phyloP scores from a whole-genome alignment of 208 protist genomes.

The Leishmania tropica region DNA sequence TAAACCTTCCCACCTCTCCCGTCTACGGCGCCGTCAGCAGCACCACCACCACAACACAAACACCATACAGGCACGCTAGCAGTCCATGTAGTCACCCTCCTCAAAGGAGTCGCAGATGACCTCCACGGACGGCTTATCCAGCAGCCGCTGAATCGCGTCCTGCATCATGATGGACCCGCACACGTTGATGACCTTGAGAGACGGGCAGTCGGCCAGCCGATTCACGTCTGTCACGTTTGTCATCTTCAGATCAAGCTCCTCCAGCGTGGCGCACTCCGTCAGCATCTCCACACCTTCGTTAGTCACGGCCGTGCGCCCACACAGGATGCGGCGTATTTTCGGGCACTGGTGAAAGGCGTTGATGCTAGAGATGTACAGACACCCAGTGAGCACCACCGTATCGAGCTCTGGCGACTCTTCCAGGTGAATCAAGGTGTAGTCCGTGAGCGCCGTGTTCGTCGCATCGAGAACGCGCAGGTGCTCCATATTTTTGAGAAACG shows the following conservation, averaged over 20 bases:
- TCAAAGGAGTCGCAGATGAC: conserved; percentile 79
- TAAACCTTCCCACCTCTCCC: not conserved
- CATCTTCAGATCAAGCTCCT: conserved; percentile 80
- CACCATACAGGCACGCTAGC: conserved; percentile 3
- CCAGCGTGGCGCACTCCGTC: conserved; percentile 54
- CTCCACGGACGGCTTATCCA: conserved; percentile 49
- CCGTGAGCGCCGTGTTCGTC: conserved; percentile 49
- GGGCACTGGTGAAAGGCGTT: conserved; percentile 82
- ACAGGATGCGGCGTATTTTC: conserved; percentile 73
- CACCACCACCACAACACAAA: not conserved
- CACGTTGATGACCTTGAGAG: conserved; percentile 73
- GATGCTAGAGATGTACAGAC: conserved; percentile 71
- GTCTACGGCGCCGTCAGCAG: not conserved
- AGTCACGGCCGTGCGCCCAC: conserved; percentile 62
- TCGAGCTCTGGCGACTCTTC: conserved; percentile 64
- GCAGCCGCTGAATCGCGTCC: conserved; percentile 53
- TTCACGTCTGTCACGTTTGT: conserved; percentile 69
- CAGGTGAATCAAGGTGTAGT: conserved; percentile 65
- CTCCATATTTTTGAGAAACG: conserved; percentile 54
- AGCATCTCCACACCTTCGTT: conserved; percentile 72
- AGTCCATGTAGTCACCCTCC: conserved; percentile 40
- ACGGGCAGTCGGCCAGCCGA: conserved; percentile 51
- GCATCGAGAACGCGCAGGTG: conserved; percentile 75
- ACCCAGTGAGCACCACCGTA: conserved; percentile 71
- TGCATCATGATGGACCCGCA: conserved; percentile 44